These are phyloP conservation scores for Rutidosis leptorrhynchoides DNA, from an alignment of 129 eudicot species.

Conservation along the genomic window DNA sequence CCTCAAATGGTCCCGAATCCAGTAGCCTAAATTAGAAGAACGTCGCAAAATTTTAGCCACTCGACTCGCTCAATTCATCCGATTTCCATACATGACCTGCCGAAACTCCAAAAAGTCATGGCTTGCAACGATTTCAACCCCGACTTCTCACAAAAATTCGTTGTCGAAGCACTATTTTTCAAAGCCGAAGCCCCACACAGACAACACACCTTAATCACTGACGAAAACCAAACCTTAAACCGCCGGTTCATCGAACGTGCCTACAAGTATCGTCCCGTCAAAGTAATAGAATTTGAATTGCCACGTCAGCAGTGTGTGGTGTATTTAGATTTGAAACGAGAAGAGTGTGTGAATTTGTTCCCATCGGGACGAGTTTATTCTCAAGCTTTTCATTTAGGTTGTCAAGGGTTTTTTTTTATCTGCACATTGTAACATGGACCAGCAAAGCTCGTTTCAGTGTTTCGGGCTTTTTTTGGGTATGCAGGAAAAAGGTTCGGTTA, in stretches of 20 bases:
- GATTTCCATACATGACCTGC: constrained; percentile 83
- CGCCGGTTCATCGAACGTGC: constrained; percentile 60
- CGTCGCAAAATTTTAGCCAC: constrained; percentile 63
- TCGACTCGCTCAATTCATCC: constrained; percentile 63
- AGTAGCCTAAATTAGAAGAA: constrained; percentile 64
- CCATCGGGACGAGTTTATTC: constrained; percentile 78
- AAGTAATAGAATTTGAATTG: constrained; percentile 66
- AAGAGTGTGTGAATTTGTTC: constrained; percentile 55
- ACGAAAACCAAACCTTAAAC: constrained; percentile 41
- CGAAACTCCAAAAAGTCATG: constrained; percentile 71
- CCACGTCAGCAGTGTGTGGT: constrained; percentile 86
- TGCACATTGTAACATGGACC: constrained; percentile 85
- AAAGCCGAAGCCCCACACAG: constrained; percentile 81
- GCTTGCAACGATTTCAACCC: constrained; percentile 72
- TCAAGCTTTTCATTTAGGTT: constrained; percentile 77
- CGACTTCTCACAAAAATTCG: constrained; percentile 60
- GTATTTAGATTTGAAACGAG: constrained; percentile 65
- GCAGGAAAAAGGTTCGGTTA: constrained; percentile 76
- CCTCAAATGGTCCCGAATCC: constrained; percentile 64
- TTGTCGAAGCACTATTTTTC: constrained; percentile 75
- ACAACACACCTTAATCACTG: constrained; percentile 57
- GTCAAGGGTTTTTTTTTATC: constrained; percentile 77
- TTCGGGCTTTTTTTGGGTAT: constrained; percentile 76
- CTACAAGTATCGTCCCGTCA: constrained; percentile 81
- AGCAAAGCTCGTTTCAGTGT: constrained; percentile 74